Base-by-base conservation (phyloP, 2,329 filamentous ascomycete genomes). In the Talaromyces islandicus region DNA sequence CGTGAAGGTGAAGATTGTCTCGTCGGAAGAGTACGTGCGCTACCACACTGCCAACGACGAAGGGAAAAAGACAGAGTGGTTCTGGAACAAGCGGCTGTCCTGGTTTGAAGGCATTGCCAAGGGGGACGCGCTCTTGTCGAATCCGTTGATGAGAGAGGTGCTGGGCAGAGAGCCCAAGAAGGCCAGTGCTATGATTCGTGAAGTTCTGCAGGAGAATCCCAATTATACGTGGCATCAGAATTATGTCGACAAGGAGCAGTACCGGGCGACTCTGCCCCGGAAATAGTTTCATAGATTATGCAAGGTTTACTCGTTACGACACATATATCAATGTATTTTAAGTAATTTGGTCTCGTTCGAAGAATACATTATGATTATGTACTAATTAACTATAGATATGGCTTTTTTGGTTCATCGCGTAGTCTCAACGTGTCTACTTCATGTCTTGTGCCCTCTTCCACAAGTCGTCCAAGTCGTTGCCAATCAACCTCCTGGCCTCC, bases 191-290 rank as follows among this genome's bases (percentile, higher is more conserved):
- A 66, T 67, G 59, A 67, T 76, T 57, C 64, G 63, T 51, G 60
- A 66, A 58, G 21, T 74, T 60, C 65, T 73, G 62, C 56, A 62
- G 59, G 65, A 69, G 27, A 67, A 72, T 48, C 65, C 63, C 27
- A 65, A 77, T 46, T 78, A 75, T 69, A 75, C 69, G 7, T 79
- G 77, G 77, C 77, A 79, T 67, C 77, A 79, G 64, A 78, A 79
- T 63, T 77, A 78, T 70, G 64, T 55, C 21, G 55, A 64, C 29
- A 24, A 46, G 29, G 52, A 48, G 54, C n/a, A 59, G 32, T 64
- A 64, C 48, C 27, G 21, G 41, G 55, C 58, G 38, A 57, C 51
- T 2, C 21, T 61, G 59, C 51, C 59, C 6, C 35, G 35, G 56
- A 55, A 58, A 14, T 19, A 54, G 27, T 21, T 46, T 24, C n/a